Conservation (phyloP, 1,284 basidiomycete species). For the Trichosporon asahii region DNA sequence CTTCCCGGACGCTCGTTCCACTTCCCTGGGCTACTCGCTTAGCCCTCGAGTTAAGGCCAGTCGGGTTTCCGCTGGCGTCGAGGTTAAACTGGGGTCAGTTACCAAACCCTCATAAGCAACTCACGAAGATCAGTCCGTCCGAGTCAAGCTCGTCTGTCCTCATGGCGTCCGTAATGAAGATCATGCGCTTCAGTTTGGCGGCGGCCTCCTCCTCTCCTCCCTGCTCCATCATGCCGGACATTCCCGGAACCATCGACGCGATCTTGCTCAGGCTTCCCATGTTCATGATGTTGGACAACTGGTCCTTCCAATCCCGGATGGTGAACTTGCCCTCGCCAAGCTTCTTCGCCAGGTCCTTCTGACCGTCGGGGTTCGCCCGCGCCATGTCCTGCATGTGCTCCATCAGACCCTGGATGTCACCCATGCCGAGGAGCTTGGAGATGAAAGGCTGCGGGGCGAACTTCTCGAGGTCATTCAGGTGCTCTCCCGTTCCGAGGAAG, state of each 20-base stretch:
- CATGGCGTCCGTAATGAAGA: conserved; percentile 99
- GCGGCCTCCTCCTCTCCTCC: conserved; percentile 85
- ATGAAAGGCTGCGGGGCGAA: conserved; percentile 97
- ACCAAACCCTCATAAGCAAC: neutral
- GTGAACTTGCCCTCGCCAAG: conserved; percentile 94
- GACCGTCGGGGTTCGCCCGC: conserved; percentile 87
- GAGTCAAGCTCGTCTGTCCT: conserved; percentile 88
- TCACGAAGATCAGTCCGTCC: conserved; percentile 84
- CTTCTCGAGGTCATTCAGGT: conserved; percentile 89
- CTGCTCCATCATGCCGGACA: conserved; percentile 84
- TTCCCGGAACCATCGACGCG: conserved; percentile 96
- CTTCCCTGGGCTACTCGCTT: conserved; percentile 86
- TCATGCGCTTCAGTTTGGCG: conserved; percentile 91
- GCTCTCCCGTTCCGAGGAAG: conserved; percentile 96
- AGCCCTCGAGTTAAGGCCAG: conserved; percentile 78
- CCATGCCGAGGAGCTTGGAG: conserved; percentile 90
- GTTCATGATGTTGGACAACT: conserved; percentile 95
- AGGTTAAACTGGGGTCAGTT: conserved; percentile 54
- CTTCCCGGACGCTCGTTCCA: conserved; percentile 94
- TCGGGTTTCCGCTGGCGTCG: conserved; percentile 77
- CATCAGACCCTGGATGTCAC: conserved; percentile 94
- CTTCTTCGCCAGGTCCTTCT: conserved; percentile 98
- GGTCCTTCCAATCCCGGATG: conserved; percentile 96
- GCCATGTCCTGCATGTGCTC: conserved; percentile 97
- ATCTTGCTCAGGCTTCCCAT: conserved; percentile 99